Conservation (phyloP, 805 yeast species). For the Hanseniaspora clermontiae region DNA sequence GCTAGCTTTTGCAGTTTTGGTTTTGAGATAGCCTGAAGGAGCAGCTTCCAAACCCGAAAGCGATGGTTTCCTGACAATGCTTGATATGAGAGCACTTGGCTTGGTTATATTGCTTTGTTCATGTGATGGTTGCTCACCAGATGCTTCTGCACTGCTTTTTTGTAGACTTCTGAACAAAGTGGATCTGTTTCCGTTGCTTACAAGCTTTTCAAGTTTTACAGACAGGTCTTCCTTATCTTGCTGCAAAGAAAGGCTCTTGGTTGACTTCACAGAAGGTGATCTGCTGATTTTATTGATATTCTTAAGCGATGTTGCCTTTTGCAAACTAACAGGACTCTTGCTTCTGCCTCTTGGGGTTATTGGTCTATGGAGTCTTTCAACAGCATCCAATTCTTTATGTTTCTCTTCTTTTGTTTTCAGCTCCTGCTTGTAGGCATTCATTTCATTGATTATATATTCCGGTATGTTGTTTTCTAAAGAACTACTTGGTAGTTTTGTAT, state of each 20-base stretch:
- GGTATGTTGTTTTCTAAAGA: background rate
- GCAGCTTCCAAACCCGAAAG: slow-evolving; percentile 1
- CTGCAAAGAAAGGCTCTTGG: background rate
- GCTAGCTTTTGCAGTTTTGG: slow-evolving; percentile 2
- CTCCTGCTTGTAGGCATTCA: background rate
- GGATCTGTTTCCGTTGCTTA: background rate
- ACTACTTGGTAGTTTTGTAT: background rate
- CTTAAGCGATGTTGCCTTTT: background rate
- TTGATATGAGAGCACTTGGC: background rate
- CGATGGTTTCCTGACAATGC: background rate
- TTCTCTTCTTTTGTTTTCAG: background rate
- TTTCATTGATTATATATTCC: background rate
- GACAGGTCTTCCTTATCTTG: background rate
- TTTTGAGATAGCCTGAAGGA: background rate
- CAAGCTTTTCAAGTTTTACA: background rate
- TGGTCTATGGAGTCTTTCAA: background rate
- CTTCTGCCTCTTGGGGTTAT: background rate
- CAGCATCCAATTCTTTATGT: background rate
- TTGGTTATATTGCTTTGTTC: background rate
- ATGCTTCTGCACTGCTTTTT: background rate
- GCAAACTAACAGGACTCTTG: background rate
- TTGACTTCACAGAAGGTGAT: background rate
- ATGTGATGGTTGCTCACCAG: background rate
- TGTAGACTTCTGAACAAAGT: background rate
- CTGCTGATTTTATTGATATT: background rate